A percentile compares a stretch with the other conserved stretches of the same genome.
Evolutionary conservation across 192 early-diverging fungal genomes (phyloP).

Genomic region (Gonapodya prolifera): DNA sequence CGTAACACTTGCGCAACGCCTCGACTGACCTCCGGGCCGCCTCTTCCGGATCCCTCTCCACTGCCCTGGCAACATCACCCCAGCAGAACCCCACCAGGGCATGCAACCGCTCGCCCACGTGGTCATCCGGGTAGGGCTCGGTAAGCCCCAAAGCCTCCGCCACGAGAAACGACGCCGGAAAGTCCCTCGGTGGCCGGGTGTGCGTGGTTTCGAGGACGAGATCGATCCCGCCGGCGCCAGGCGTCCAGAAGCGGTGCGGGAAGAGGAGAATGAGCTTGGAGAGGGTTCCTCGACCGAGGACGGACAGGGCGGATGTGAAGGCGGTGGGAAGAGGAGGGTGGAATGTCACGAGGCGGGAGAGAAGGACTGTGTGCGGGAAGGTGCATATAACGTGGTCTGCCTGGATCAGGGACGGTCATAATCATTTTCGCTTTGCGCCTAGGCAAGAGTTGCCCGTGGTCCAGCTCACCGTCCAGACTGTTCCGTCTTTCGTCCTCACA

Average conservation of each 20-base stretch:
- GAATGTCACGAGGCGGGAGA: background rate
- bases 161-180: background rate
- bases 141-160: background rate
- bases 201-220: background rate
- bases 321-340: background rate
- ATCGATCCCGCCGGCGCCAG: background rate
- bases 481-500: background rate
- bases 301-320: background rate
- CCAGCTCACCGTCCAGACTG: background rate
- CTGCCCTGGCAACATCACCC: background rate
- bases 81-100: background rate
- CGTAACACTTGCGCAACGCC: background rate
- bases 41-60: background rate
- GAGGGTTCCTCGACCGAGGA: background rate
- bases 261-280: slow-evolving; percentile 3
- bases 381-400: background rate
- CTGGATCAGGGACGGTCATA: background rate
- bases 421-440: background rate
- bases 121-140: background rate
- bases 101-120: background rate
- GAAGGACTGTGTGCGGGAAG: background rate
- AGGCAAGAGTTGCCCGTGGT: background rate
- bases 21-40: background rate
- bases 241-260: background rate
- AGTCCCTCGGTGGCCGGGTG: background rate